Base-by-base conservation (phyloP, 768 basidiomycete genomes). In the Kwoniella dendrophila region DNA sequence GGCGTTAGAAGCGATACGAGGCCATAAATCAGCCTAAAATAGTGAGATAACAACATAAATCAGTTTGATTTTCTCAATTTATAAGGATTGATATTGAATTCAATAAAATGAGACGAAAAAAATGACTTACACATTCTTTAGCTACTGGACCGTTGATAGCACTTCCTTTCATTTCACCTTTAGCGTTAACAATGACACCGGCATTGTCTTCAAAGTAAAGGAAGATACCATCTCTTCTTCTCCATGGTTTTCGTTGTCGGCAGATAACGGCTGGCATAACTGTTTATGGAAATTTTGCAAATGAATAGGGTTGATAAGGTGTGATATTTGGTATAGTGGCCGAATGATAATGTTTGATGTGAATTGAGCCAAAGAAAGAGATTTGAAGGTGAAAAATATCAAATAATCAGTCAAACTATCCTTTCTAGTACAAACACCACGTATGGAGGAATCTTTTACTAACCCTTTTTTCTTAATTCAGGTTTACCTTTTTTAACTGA, bases 401-500 rank as follows among this genome's bases (percentile, higher is more conserved):
- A 24, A 14, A 49, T 22, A 12, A 49, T 6, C 24, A 14, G 16
- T 51, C 30, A 20, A 30, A 10, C 14, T 2, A 32, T 32, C 12
- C 11, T n/a, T n/a, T n/a, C n/a, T n/a, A n/a, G n/a, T n/a, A n/a
- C n/a, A n/a, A n/a, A n/a, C n/a, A n/a, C n/a, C n/a, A n/a, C n/a
- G n/a, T n/a, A 51, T 51, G 22, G 26, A 12, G 30, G 3, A 40
- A 27, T 29, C 8, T 22, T 48, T 61, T 4, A 84, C 92, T 76
- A 80, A 95, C 92, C 95, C 85, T 99, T 99, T 85, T 99, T 99
- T 82, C 96, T 88, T 79, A 99, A 82, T 82, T 99, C 96, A 34
- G 96, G 96, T 84, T 99, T 98, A 81, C 96, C 96, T 86, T 98
- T 98, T 87, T 99, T 98, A 77, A 99, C 96, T 55, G 90, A 92